These are phyloP conservation scores for Acanthamoeba royreba DNA, from an alignment of 208 protist genomes.

Conservation along the genomic window DNA sequence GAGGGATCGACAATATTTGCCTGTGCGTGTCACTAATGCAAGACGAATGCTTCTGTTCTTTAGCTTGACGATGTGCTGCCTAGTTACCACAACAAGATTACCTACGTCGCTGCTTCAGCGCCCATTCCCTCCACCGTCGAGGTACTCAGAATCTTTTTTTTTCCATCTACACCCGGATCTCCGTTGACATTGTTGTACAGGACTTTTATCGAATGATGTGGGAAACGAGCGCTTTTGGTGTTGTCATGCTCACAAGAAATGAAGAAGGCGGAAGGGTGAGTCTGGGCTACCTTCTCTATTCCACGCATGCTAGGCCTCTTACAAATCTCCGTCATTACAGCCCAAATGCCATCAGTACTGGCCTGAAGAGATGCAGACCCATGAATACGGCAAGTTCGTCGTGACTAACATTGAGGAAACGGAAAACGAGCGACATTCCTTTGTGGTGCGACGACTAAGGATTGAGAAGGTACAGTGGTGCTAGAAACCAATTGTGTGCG, in stretches of 20 bases:
- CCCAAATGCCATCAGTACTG: conserved; percentile 20
- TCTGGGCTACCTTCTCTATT: background rate
- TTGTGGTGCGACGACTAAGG: background rate
- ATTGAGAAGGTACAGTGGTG: background rate
- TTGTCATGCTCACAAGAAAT: background rate
- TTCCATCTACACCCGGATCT: too few species aligned
- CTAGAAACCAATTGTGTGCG: too few species aligned
- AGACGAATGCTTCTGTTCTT: background rate
- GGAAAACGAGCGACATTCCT: background rate
- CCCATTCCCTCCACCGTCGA: background rate
- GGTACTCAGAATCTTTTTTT: background rate
- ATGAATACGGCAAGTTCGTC: background rate
- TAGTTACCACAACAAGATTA: background rate
- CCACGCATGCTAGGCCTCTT: background rate
- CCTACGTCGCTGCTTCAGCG: conserved; percentile 20
- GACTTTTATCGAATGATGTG: conserved; percentile 14
- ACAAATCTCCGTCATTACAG: background rate
- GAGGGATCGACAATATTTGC: background rate
- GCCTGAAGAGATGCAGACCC: background rate
- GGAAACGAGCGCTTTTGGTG: background rate
- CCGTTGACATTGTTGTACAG: too few species aligned
- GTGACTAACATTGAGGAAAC: background rate
- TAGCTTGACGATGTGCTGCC: background rate
- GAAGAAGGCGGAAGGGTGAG: background rate
- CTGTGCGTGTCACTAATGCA: background rate